phyloP scores from a whole-genome alignment of 306 rosid genomes.

The Oxytropis ochrocephala region DNA sequence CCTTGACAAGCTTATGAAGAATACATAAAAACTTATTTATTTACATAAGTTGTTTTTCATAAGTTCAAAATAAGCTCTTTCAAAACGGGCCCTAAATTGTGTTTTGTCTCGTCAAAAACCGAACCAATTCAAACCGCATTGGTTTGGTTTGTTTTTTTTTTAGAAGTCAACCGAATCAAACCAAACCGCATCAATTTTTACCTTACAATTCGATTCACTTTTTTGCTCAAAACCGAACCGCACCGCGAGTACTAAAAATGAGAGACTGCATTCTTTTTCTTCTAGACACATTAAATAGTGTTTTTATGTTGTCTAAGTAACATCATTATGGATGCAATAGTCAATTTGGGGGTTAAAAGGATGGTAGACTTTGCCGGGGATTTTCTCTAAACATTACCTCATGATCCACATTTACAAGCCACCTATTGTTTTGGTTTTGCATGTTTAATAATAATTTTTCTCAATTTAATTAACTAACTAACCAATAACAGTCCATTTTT shows the following conservation, averaged over 20 bases:
- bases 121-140: too few relatives aligned
- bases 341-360: conserved; percentile 44
- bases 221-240: too few relatives aligned
- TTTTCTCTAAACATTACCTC: conserved; percentile 33
- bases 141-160: too few relatives aligned
- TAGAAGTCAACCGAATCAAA: too few relatives aligned
- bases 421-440: not conserved
- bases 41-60: too few relatives aligned
- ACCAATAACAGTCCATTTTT: not conserved
- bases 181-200: too few relatives aligned
- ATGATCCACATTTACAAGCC: conserved; percentile 33
- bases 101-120: too few relatives aligned
- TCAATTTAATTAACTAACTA: not conserved
- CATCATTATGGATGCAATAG: conserved; percentile 27
- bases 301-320: conserved; percentile 5
- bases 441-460: not conserved
- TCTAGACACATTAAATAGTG: conserved; percentile 7
- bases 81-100: too few relatives aligned
- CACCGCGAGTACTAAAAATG: not conserved
- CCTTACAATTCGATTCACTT: too few relatives aligned
- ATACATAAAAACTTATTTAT: too few relatives aligned
- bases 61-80: too few relatives aligned
- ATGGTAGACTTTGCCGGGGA: conserved; percentile 26
- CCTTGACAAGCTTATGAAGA: too few relatives aligned
- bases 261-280: not conserved